Percentiles rank a stretch among this genome's conserved stretches.
Conservation (phyloP, 1,284 basidiomycete species). For the Cutaneotrichosporon cyanovorans region DNA sequence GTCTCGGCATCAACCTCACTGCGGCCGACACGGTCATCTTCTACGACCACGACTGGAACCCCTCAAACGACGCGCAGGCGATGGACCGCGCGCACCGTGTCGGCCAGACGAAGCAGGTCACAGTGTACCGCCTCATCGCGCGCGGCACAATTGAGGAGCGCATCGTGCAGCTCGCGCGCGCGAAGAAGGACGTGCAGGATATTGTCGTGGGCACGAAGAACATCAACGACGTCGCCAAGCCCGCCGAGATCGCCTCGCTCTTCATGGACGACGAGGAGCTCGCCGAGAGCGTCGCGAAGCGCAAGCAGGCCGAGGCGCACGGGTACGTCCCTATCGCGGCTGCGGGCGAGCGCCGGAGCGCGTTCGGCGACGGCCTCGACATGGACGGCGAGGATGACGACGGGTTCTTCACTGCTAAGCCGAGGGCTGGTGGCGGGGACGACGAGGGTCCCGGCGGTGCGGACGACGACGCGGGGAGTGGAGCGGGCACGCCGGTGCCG, state of each 20-base stretch:
- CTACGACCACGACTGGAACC: conserved; percentile 99
- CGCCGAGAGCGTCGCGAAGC: conserved; percentile 44
- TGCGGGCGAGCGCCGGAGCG: conserved; percentile 11
- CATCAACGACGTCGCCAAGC: conserved; percentile 83
- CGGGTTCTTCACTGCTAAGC: conserved; percentile 32
- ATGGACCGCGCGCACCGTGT: conserved; percentile 99
- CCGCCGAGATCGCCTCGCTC: conserved; percentile 93
- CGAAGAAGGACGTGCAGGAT: conserved; percentile 97
- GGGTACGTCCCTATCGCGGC: conserved; percentile 29
- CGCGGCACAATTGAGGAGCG: conserved; percentile 98
- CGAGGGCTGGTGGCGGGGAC: conserved; percentile 10
- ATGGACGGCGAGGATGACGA: conserved; percentile 35
- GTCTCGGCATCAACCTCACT: conserved; percentile 95
- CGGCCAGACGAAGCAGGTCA: conserved; percentile 97
- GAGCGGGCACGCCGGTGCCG: conserved; percentile 20
- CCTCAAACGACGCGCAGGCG: conserved; percentile 96
- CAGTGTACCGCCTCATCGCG: conserved; percentile 86
- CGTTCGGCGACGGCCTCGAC: conserved; percentile 35
- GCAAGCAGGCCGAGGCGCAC: conserved; percentile 45
- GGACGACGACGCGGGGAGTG: conserved; percentile 12
- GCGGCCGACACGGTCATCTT: conserved; percentile 97
- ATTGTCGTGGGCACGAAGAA: conserved; percentile 98
- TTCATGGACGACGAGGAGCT: conserved; percentile 80
- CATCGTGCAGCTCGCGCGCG: conserved; percentile 86
- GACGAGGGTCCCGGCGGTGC: too few species aligned